Evolutionary conservation across 768 basidiomycete genomes (phyloP).

Genomic region (Russula sp.): DNA sequence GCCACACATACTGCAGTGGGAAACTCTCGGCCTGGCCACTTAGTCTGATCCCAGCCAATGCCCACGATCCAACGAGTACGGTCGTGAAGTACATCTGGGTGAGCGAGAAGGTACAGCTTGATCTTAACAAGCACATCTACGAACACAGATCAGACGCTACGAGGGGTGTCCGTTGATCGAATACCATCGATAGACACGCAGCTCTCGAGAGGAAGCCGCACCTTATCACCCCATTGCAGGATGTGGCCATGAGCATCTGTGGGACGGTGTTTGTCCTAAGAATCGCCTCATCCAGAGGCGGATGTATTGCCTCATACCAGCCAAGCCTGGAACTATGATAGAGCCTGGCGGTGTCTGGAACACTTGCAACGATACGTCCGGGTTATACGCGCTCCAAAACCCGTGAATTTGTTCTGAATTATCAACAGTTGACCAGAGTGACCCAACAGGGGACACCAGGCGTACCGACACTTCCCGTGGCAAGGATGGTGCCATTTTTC

Average conservation of each 20-base stretch:
- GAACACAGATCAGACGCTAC: background rate
- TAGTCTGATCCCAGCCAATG: slow-evolving; percentile 92
- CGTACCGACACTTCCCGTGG: slow-evolving; percentile 21
- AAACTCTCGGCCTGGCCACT: slow-evolving; percentile 51
- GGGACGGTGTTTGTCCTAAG: background rate
- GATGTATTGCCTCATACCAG: slow-evolving; percentile 40
- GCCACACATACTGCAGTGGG: slow-evolving; percentile 57
- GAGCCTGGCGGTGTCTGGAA: slow-evolving; percentile 30
- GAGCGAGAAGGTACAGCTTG: slow-evolving; percentile 49
- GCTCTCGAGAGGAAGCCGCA: slow-evolving; percentile 56
- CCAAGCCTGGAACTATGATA: slow-evolving; percentile 65
- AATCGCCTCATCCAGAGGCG: slow-evolving; percentile 1
- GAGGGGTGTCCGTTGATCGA: background rate
- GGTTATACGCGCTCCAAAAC: slow-evolving; percentile 29
- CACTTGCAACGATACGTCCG: slow-evolving; percentile 27
- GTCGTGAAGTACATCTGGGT: slow-evolving; percentile 51
- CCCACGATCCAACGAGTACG: slow-evolving; percentile 69
- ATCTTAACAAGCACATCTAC: slow-evolving; percentile 60
- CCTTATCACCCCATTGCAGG: slow-evolving; percentile 65
- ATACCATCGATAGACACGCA: slow-evolving; percentile 55
- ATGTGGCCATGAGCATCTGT: slow-evolving; percentile 80
- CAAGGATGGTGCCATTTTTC: slow-evolving; percentile 9
- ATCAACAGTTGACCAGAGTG: no score
- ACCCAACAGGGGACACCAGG: background rate
- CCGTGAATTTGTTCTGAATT: slow-evolving; percentile 24